Conservation (phyloP, 2,329 filamentous ascomycete genomes). For the Trichoderma atroviride region DNA sequence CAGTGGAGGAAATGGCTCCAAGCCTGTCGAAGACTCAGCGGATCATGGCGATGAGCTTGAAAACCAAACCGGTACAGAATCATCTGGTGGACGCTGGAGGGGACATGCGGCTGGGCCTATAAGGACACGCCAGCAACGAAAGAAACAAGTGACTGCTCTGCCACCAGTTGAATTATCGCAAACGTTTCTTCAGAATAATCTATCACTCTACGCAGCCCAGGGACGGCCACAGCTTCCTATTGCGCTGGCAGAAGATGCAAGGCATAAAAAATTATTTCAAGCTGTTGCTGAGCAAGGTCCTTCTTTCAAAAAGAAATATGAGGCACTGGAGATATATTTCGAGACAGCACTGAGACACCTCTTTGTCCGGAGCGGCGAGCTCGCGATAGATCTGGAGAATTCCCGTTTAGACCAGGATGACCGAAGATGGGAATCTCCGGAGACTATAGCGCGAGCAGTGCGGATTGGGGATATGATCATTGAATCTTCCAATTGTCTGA, state of each 20-base stretch:
- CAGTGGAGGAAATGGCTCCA: conserved; percentile 31
- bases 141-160: conserved; percentile 44
- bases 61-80: conserved; percentile 36
- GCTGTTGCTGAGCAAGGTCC: conserved; percentile 35
- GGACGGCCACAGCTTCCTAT: conserved; percentile 37
- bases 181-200: conserved; percentile 58
- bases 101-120: conserved; percentile 33
- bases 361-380: conserved; percentile 29
- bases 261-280: conserved; percentile 37
- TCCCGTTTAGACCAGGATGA: conserved; percentile 20
- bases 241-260: conserved; percentile 40
- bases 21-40: conserved; percentile 34
- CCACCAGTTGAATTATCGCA: conserved; percentile 59
- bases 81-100: conserved; percentile 35
- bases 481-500: conserved; percentile 43
- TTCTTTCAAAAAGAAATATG: conserved; percentile 32
- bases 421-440: conserved; percentile 23
- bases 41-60: conserved; percentile 37
- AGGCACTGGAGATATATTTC: conserved; percentile 39
- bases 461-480: conserved; percentile 42
- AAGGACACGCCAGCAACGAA: conserved; percentile 40
- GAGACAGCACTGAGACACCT: conserved; percentile 34
- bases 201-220: conserved; percentile 41
- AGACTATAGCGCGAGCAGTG: conserved; percentile 30
- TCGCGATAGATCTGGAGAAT: conserved; percentile 28